Evolutionary conservation across 345 rosid genomes (phyloP).

Genomic region (Arabis hirsuta): DNA sequence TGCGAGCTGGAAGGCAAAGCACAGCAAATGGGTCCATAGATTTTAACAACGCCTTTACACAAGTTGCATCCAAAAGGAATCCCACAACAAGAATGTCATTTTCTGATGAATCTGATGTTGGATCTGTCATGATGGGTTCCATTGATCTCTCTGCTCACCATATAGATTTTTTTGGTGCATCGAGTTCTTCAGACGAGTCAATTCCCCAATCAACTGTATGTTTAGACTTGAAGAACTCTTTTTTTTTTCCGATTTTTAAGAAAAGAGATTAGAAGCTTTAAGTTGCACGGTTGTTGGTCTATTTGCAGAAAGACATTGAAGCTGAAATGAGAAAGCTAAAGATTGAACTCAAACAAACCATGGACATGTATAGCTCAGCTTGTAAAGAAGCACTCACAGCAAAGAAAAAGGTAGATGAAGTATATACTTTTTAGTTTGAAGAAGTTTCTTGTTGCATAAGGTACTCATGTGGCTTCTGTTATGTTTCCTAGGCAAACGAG

Average conservation of each 20-base stretch:
- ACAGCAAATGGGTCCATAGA: slow-evolving; percentile 22
- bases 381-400: slow-evolving; percentile 86
- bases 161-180: slow-evolving; percentile 40
- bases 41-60: slow-evolving; percentile 30
- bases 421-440: background rate
- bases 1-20: background rate
- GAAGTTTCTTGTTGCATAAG: background rate
- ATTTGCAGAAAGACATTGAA: slow-evolving; percentile 63
- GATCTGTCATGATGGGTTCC: slow-evolving; percentile 10
- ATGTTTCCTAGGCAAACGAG: slow-evolving; percentile 60
- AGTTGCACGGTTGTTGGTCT: slow-evolving; percentile 13
- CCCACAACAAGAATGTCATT: slow-evolving; percentile 26
- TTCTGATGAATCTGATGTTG: slow-evolving; percentile 34
- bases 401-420: slow-evolving; percentile 45
- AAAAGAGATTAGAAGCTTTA: background rate
- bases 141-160: slow-evolving; percentile 30
- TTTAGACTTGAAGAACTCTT: background rate
- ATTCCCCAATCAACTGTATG: slow-evolving; percentile 47
- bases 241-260: background rate
- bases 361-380: slow-evolving; percentile 84
- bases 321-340: slow-evolving; percentile 83
- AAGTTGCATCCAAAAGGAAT: slow-evolving; percentile 31
- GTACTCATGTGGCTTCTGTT: slow-evolving; percentile 2
- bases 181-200: slow-evolving; percentile 41
- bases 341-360: slow-evolving; percentile 84